These are phyloP conservation scores for Sugiyamaella xylanicola DNA, from an alignment of 1,139 yeast species.

Conservation along the genomic window DNA sequence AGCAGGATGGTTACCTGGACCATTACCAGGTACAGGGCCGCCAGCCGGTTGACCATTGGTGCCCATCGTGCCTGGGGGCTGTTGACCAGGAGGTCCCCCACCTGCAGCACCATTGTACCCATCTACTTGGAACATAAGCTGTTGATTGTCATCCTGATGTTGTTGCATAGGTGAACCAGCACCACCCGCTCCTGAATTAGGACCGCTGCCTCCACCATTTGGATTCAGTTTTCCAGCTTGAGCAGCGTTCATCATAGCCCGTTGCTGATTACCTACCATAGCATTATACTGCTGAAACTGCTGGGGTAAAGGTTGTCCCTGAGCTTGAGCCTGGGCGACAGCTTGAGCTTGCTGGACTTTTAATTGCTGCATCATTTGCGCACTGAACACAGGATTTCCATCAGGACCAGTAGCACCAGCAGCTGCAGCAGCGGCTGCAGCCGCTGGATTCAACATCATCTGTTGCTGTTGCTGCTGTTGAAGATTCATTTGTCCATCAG, in stretches of 20 bases:
- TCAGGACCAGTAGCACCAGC: constrained; percentile 11
- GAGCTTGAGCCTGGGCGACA: constrained; percentile 18
- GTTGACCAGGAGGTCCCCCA: constrained; percentile 11
- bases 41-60: constrained; percentile 22
- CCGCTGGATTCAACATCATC: constrained; percentile 28
- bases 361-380: constrained; percentile 36
- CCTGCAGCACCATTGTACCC: constrained; percentile 20
- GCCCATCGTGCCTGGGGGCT: constrained; percentile 15
- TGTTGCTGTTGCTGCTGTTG: constrained; percentile 31
- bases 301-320: constrained; percentile 27
- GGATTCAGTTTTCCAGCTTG: constrained; percentile 24
- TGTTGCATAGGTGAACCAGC: constrained; percentile 26
- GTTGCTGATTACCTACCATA: constrained; percentile 32
- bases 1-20: constrained; percentile 27
- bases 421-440: constrained; percentile 3
- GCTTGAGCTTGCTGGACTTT: constrained; percentile 31
- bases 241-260: constrained; percentile 35
- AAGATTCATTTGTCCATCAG: constrained; percentile 24
- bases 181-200: constrained; percentile 22
- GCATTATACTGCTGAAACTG: constrained; percentile 36
- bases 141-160: constrained; percentile 27
- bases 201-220: constrained; percentile 19
- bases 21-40: constrained; percentile 16
- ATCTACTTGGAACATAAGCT: constrained; percentile 27
- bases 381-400: constrained; percentile 29